A percentile compares a stretch with the other conserved stretches of the same genome.
Conservation (phyloP, 164 flowering plant species). For the Warburgia ugandensis region DNA sequence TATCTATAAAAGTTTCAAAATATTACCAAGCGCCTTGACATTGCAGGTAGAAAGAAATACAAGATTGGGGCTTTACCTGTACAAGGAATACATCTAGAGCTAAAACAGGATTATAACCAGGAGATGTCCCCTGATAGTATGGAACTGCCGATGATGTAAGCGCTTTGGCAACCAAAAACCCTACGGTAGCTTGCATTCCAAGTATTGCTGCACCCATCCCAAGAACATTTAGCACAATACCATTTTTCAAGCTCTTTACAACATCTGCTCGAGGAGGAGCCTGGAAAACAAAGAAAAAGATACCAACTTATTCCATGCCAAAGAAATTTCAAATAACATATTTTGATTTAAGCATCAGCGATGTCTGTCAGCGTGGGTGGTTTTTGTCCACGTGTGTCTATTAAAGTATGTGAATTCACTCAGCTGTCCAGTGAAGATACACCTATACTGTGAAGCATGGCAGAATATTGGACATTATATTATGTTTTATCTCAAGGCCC, state of each 20-base stretch:
- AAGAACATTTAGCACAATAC: conserved; percentile 68
- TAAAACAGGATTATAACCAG: conserved; percentile 86
- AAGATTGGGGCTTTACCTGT: conserved; percentile 51
- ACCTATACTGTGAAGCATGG: too few relatives aligned
- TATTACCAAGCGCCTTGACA: too few relatives aligned
- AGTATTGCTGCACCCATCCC: conserved; percentile 98
- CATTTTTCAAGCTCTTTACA: conserved; percentile 78
- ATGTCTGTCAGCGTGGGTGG: too few relatives aligned
- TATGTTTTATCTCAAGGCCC: too few relatives aligned
- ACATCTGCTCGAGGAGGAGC: conserved; percentile 98
- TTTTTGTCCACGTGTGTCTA: too few relatives aligned
- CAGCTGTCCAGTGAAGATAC: too few relatives aligned
- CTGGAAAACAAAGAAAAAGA: conserved; percentile 33
- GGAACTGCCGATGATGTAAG: conserved; percentile 86
- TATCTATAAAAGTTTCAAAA: too few relatives aligned
- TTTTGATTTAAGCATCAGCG: background rate
- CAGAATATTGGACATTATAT: too few relatives aligned
- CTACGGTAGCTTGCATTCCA: conserved; percentile 99
- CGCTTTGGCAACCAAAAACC: conserved; percentile 86
- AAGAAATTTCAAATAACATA: background rate
- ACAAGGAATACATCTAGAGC: conserved; percentile 95
- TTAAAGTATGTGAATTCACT: too few relatives aligned
- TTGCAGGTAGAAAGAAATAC: background rate
- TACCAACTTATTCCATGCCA: background rate
- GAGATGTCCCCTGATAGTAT: conserved; percentile 67